These are phyloP conservation scores for Melampsora abietis-canadensis DNA, from an alignment of 1,284 basidiomycete species.

Conservation along the genomic window DNA sequence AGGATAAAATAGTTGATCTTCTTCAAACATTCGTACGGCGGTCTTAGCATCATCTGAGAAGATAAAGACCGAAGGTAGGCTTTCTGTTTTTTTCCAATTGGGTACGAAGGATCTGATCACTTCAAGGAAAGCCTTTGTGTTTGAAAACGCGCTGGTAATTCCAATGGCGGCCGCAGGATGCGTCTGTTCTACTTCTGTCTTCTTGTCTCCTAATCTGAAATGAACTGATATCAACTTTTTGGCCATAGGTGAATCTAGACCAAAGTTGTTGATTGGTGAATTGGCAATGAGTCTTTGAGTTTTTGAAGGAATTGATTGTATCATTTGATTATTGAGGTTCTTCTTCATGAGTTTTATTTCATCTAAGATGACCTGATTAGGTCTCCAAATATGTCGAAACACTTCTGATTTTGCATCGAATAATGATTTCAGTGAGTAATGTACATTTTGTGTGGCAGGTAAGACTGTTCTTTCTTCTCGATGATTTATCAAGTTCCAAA, in stretches of 20 bases:
- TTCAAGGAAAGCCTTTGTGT: neutral
- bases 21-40: neutral
- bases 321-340: neutral
- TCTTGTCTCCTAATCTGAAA: constrained; percentile 3
- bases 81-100: neutral
- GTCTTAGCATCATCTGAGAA: neutral
- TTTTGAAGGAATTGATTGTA: neutral
- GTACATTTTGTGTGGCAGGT: neutral
- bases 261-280: neutral
- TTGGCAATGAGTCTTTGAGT: neutral
- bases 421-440: neutral
- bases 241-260: neutral
- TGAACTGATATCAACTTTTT: neutral
- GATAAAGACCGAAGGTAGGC: neutral
- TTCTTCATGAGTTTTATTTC: neutral
- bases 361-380: neutral
- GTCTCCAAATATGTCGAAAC: constrained; percentile 2
- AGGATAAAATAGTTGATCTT: neutral
- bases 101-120: neutral
- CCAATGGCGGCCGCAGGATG: neutral
- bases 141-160: neutral
- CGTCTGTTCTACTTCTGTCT: neutral
- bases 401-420: constrained; percentile 4
- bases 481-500: neutral
- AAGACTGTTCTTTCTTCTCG: neutral